Evolutionary conservation across 371 early-diverging fungal genomes (phyloP).

Genomic region (Mortierella sp.): DNA sequence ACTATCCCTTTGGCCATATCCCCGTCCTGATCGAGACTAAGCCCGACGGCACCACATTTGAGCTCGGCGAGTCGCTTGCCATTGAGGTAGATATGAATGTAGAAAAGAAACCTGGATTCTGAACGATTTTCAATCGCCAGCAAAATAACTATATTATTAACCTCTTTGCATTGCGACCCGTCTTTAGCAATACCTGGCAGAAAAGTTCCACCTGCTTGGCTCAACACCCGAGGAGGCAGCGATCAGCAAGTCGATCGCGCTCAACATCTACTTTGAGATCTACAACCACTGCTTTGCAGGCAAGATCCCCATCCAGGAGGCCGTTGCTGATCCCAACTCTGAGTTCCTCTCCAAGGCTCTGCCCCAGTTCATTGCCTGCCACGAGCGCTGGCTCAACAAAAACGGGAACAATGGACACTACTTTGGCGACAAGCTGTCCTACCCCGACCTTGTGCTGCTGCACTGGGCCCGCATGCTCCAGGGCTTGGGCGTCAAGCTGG

Average conservation of each 20-base stretch:
- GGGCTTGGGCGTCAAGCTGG: constrained; percentile 18
- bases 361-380: constrained; percentile 29
- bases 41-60: constrained; percentile 41
- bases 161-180: background rate
- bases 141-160: too few relatives aligned
- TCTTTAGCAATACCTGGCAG: constrained; percentile 45
- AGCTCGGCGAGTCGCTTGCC: constrained; percentile 37
- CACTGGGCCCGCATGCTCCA: constrained; percentile 36
- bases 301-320: constrained; percentile 19
- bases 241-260: constrained; percentile 28
- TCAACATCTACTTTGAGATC: constrained; percentile 46
- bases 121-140: too few relatives aligned
- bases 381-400: constrained; percentile 41
- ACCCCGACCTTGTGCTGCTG: constrained; percentile 33
- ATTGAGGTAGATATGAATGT: constrained; percentile 30
- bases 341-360: constrained; percentile 26
- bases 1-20: constrained; percentile 43
- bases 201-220: constrained; percentile 39
- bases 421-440: constrained; percentile 30
- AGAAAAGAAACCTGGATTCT: too few relatives aligned
- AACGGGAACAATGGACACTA: constrained; percentile 56
- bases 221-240: constrained; percentile 36
- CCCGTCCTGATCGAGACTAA: constrained; percentile 38
- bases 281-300: constrained; percentile 20
- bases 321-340: constrained; percentile 18